phyloP scores from a whole-genome alignment of 805 yeast genomes.

The Pichia ethanolica region DNA sequence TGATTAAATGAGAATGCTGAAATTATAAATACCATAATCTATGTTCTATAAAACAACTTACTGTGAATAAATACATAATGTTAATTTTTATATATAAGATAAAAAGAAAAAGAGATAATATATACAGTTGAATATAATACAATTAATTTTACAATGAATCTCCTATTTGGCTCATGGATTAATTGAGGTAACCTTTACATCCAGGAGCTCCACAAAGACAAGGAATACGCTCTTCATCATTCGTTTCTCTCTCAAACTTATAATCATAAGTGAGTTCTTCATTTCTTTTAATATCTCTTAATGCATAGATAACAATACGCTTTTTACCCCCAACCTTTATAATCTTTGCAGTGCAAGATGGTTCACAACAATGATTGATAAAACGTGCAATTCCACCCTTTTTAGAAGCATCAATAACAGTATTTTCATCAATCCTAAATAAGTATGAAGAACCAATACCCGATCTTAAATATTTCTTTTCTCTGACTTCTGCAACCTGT shows the following conservation, averaged over 20 bases:
- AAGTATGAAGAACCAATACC: slow-evolving; percentile 95
- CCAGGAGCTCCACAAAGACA: slow-evolving; percentile 95
- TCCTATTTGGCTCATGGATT: background rate
- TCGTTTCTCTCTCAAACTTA: slow-evolving; percentile 86
- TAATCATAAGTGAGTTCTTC: slow-evolving; percentile 95
- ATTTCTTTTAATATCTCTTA: slow-evolving; percentile 78
- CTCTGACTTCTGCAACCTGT: slow-evolving; percentile 90
- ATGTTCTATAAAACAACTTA: too few species aligned
- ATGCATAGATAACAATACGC: slow-evolving; percentile 90
- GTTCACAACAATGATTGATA: slow-evolving; percentile 95
- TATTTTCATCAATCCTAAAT: slow-evolving; percentile 86
- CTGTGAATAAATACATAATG: too few species aligned
- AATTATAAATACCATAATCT: too few species aligned
- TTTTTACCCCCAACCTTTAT: slow-evolving; percentile 91
- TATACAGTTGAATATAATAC: too few species aligned
- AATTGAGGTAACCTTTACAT: slow-evolving; percentile 88
- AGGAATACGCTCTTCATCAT: slow-evolving; percentile 78
- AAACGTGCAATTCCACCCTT: slow-evolving; percentile 96
- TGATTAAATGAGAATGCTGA: too few species aligned
- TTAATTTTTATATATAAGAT: too few species aligned
- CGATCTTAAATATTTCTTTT: slow-evolving; percentile 71
- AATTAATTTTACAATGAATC: too few species aligned
- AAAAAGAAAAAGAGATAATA: too few species aligned
- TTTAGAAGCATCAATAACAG: slow-evolving; percentile 95
- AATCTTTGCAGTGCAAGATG: slow-evolving; percentile 95